Percentiles rank a stretch among this genome's conserved stretches.
These are phyloP conservation scores for Phytophthora vignae DNA, from an alignment of 352 stramenopile genomes.

Conservation along the genomic window DNA sequence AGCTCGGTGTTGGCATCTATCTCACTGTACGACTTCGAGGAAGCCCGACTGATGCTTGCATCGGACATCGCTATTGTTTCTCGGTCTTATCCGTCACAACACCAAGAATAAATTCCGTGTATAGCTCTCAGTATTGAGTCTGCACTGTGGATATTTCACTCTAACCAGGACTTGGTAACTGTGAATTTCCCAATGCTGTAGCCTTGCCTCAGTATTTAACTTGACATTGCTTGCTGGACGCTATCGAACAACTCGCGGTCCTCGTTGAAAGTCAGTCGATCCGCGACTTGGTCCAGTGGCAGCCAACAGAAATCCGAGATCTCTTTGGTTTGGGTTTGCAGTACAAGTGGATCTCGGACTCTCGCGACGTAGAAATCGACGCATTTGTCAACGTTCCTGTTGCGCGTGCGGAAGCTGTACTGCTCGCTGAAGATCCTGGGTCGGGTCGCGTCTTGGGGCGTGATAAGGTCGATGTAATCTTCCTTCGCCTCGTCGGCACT, in stretches of 20 bases:
- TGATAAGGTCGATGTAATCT: background rate
- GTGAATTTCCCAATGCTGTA: background rate
- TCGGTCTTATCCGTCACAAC: constrained; percentile 7
- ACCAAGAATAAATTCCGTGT: constrained; percentile 19
- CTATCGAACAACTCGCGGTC: background rate
- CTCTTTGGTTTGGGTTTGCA: background rate
- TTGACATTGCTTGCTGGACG: background rate
- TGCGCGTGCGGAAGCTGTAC: background rate
- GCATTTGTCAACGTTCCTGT: background rate
- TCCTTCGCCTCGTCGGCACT: background rate
- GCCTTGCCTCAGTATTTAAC: background rate
- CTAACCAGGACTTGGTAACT: background rate
- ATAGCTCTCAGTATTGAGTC: background rate
- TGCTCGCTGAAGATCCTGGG: background rate
- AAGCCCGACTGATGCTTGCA: constrained; percentile 3
- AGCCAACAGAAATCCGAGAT: background rate
- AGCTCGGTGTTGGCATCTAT: constrained; percentile 20
- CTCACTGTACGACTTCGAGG: background rate
- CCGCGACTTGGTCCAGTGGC: background rate
- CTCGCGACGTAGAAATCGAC: background rate
- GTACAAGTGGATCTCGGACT: background rate
- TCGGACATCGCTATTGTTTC: constrained; percentile 5
- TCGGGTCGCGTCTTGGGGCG: background rate
- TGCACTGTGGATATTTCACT: too few relatives aligned
- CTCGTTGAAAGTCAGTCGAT: background rate